These are phyloP conservation scores for Didymella lethalis DNA, from an alignment of 2,329 filamentous ascomycete species.

Conservation along the genomic window DNA sequence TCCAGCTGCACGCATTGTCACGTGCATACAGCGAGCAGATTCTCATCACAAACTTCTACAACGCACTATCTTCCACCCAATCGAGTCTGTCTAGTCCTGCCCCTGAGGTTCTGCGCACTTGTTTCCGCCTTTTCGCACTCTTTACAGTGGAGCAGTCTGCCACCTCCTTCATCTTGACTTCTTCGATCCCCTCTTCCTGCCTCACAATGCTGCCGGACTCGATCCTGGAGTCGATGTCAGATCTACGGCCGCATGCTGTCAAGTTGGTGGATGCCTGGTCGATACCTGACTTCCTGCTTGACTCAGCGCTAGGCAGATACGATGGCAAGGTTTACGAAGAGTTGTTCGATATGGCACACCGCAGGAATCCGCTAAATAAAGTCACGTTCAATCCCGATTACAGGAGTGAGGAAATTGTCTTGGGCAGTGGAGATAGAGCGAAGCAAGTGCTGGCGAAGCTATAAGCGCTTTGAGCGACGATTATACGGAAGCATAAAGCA, in stretches of 20 bases:
- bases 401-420: slow-evolving; percentile 59
- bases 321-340: slow-evolving; percentile 64
- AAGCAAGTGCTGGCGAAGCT: slow-evolving; percentile 40
- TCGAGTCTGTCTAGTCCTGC: slow-evolving; percentile 37
- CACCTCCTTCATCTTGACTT: slow-evolving; percentile 56
- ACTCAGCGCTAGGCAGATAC: slow-evolving; percentile 60
- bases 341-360: slow-evolving; percentile 60
- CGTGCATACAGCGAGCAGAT: slow-evolving; percentile 60
- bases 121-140: slow-evolving; percentile 60
- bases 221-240: slow-evolving; percentile 58
- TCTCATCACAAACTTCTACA: slow-evolving; percentile 57
- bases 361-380: slow-evolving; percentile 60
- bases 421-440: slow-evolving; percentile 54
- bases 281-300: slow-evolving; percentile 61
- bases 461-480: slow-evolving; percentile 3
- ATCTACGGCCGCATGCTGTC: slow-evolving; percentile 61
- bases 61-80: slow-evolving; percentile 41
- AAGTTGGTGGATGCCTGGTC: slow-evolving; percentile 62
- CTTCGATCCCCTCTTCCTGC: slow-evolving; percentile 52
- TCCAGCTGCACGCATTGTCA: slow-evolving; percentile 53
- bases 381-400: slow-evolving; percentile 61
- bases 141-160: slow-evolving; percentile 57
- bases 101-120: slow-evolving; percentile 49
- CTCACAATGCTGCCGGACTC: slow-evolving; percentile 52
- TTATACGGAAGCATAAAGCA: too few relatives aligned